Conservation (phyloP, 1,284 basidiomycete genomes). For the Puccinia hordei region DNA sequence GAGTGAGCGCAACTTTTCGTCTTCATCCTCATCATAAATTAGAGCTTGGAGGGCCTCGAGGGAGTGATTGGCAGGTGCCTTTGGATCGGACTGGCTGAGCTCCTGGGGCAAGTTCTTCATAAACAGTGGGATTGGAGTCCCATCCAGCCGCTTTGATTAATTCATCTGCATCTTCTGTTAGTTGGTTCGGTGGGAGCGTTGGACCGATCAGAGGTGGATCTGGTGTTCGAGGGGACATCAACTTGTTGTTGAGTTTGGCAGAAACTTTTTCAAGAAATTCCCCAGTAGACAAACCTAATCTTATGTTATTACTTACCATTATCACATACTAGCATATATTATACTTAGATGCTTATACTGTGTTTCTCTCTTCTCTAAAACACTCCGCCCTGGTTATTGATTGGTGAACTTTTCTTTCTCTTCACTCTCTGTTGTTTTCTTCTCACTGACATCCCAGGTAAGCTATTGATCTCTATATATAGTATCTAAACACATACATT, state of each 20-base stretch:
- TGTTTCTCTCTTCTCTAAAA: no score
- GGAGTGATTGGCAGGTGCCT: conserved; percentile 5
- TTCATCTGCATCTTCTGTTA: conserved; percentile 25
- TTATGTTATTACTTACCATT: no score
- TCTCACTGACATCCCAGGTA: no score
- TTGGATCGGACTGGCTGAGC: background rate
- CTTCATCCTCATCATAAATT: conserved; percentile 30
- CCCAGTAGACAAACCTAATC: background rate
- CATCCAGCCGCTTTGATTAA: conserved; percentile 27
- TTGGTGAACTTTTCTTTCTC: no score
- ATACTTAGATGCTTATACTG: no score
- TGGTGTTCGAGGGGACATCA: background rate
- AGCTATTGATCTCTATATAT: no score
- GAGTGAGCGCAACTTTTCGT: conserved; percentile 11
- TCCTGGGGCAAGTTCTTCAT: conserved; percentile 37
- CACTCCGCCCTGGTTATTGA: no score
- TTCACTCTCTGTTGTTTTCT: no score
- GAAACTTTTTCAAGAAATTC: background rate
- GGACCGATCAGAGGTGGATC: background rate
- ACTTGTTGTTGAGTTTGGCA: background rate
- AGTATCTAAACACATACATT: no score
- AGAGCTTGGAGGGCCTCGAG: conserved; percentile 42
- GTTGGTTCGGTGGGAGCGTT: conserved; percentile 11
- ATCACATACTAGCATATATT: no score
- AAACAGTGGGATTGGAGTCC: conserved; percentile 39